Conservation (phyloP, 352 stramenopile species). For the Sclerospora graminicola region DNA sequence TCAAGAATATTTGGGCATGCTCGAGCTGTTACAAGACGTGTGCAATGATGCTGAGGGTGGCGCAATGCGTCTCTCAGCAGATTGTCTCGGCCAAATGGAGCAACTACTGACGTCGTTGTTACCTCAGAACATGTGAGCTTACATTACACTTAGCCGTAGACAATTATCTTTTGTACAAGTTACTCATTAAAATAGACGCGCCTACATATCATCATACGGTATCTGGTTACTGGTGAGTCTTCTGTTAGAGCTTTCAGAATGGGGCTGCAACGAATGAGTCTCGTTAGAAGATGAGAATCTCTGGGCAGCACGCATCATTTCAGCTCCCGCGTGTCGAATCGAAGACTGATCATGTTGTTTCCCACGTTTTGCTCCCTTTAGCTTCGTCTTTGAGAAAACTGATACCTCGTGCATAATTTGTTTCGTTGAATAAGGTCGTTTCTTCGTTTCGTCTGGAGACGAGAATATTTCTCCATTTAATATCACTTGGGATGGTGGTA, state of each 20-base stretch:
- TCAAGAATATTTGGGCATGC: constrained; percentile 28
- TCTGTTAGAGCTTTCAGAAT: constrained; percentile 2
- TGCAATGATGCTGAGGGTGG: constrained; percentile 13
- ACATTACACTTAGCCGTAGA: constrained; percentile 17
- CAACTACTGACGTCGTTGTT: constrained; percentile 33
- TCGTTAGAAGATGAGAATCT: neutral
- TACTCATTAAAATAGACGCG: constrained; percentile 29
- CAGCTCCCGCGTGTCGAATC: constrained; percentile 14
- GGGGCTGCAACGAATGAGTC: neutral
- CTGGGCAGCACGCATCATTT: neutral
- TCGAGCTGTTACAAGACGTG: constrained; percentile 28
- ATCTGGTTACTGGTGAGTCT: too few species aligned
- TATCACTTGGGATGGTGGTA: constrained; percentile 16
- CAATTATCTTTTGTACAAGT: constrained; percentile 15
- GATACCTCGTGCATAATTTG: too few species aligned
- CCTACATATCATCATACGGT: constrained; percentile 25
- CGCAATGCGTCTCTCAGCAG: constrained; percentile 23
- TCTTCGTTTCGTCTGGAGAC: too few species aligned
- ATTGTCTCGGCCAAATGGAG: constrained; percentile 35
- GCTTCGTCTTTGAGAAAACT: too few species aligned
- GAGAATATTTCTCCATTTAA: too few species aligned
- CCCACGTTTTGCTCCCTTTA: constrained; percentile 3
- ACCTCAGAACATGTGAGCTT: constrained; percentile 14
- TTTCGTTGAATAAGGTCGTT: too few species aligned
- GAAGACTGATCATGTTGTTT: constrained; percentile 8